Percentiles rank a stretch among this genome's conserved stretches.
phyloP scores from a whole-genome alignment of 345 rosid species.

The Rhodomyrtus tomentosa region DNA sequence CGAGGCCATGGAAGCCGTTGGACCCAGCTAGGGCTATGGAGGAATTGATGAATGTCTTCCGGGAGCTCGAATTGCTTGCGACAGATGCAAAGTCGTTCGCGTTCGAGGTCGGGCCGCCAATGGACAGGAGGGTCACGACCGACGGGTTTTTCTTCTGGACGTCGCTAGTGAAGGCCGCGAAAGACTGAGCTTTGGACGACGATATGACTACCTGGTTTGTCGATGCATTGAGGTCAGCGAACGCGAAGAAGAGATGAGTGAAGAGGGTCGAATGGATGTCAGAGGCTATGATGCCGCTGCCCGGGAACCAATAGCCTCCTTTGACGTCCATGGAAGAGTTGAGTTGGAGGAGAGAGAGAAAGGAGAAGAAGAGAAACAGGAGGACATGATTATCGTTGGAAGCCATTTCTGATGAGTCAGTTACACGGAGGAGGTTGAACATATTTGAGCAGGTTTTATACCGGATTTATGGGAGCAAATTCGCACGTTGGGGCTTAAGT shows the following conservation, averaged over 20 bases:
- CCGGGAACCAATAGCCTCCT: conserved; percentile 45
- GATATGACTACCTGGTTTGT: conserved; percentile 30
- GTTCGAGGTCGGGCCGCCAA: conserved; percentile 34
- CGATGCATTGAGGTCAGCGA: conserved; percentile 28
- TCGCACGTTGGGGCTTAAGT: no score
- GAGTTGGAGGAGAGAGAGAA: neutral
- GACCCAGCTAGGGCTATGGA: conserved; percentile 32
- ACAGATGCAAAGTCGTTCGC: conserved; percentile 20
- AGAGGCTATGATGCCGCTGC: conserved; percentile 11
- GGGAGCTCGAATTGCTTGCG: conserved; percentile 30
- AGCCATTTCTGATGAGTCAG: neutral
- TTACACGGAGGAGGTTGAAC: neutral
- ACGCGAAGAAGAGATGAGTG: conserved; percentile 52
- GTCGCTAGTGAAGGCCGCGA: conserved; percentile 39
- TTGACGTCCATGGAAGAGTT: conserved; percentile 3
- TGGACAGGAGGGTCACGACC: conserved; percentile 39
- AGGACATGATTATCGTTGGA: neutral
- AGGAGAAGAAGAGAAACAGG: neutral
- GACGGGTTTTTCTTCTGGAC: conserved; percentile 37
- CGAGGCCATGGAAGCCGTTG: conserved; percentile 44
- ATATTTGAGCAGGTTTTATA: neutral
- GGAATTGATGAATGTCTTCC: conserved; percentile 41
- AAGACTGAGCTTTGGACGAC: conserved; percentile 17
- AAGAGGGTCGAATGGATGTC: conserved; percentile 39
- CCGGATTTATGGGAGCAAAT: neutral